Conservation (phyloP, 805 yeast genomes). For the Candida krabiensis region DNA sequence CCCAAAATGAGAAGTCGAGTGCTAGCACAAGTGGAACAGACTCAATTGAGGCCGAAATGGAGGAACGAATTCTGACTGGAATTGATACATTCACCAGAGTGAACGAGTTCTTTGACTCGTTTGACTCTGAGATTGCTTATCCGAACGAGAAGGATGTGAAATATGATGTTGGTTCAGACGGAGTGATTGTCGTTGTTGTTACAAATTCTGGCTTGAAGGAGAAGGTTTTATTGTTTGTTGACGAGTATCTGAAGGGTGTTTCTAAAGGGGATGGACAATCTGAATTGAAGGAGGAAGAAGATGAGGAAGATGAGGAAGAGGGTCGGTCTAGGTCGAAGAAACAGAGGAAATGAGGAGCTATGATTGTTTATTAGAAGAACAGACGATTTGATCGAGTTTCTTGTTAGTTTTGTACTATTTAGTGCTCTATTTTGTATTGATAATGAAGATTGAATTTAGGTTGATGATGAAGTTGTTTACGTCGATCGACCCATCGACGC, state of each 20-base stretch:
- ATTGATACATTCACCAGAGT: slow-evolving; percentile 48
- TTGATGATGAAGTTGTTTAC: too few species aligned
- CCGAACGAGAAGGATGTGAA: slow-evolving; percentile 57
- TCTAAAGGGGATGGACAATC: slow-evolving; percentile 4
- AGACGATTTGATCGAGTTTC: too few species aligned
- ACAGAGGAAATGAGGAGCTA: slow-evolving; percentile 10
- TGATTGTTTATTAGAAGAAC: too few species aligned
- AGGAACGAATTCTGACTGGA: slow-evolving; percentile 45
- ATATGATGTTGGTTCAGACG: slow-evolving; percentile 63
- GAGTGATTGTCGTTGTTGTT: slow-evolving; percentile 56
- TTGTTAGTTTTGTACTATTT: not conserved
- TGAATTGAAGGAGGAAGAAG: slow-evolving; percentile 13
- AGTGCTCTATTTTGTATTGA: too few species aligned
- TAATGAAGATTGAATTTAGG: too few species aligned
- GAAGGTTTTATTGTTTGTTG: slow-evolving; percentile 43
- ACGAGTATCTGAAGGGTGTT: slow-evolving; percentile 22
- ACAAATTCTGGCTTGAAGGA: slow-evolving; percentile 39
- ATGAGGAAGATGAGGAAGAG: slow-evolving; percentile 6
- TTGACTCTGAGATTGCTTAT: slow-evolving; percentile 50
- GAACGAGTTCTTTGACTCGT: slow-evolving; percentile 51
- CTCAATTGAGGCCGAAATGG: slow-evolving; percentile 39
- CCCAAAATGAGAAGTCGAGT: slow-evolving; percentile 33
- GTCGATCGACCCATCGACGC: too few species aligned
- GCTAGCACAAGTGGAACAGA: slow-evolving; percentile 23
- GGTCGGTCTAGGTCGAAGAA: slow-evolving; percentile 7